Percentiles rank a stretch among this genome's conserved stretches.
Conservation (phyloP, 163 green algal species). For the Picocystis sp. region DNA sequence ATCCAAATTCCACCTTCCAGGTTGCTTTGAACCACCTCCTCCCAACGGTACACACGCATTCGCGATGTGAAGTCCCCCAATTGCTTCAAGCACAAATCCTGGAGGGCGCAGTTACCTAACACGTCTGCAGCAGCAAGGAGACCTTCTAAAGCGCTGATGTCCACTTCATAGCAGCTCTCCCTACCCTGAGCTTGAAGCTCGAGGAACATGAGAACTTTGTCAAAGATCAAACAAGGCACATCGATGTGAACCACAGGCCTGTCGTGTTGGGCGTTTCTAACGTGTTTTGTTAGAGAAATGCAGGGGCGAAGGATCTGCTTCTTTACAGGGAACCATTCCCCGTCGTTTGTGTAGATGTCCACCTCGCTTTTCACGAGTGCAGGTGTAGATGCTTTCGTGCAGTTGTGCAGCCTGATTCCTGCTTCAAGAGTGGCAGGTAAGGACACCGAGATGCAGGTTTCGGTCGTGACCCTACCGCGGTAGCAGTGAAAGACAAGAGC, state of each 20-base stretch:
- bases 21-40: conserved; percentile 25
- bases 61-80: conserved; percentile 19
- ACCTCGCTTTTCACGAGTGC: conserved; percentile 13
- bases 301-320: conserved; percentile 40
- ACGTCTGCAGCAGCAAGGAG: conserved; percentile 24
- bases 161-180: conserved; percentile 21
- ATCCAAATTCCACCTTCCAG: conserved; percentile 24
- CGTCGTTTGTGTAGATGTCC: conserved; percentile 27
- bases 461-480: conserved; percentile 26
- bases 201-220: conserved; percentile 46
- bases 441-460: conserved; percentile 20
- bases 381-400: not conserved
- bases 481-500: conserved; percentile 41
- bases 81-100: conserved; percentile 28
- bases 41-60: conserved; percentile 16
- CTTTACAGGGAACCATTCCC: conserved; percentile 42
- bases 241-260: conserved; percentile 20
- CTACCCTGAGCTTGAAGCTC: conserved; percentile 24
- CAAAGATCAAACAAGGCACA: conserved; percentile 44
- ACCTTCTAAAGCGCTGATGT: conserved; percentile 24
- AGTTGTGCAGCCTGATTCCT: conserved; percentile 8
- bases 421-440: not conserved
- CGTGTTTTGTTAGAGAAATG: conserved; percentile 36
- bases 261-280: conserved; percentile 4
- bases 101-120: conserved; percentile 12